Conservation (phyloP, 371 early-diverging fungal species). For the Zopfochytrium polystomum region DNA sequence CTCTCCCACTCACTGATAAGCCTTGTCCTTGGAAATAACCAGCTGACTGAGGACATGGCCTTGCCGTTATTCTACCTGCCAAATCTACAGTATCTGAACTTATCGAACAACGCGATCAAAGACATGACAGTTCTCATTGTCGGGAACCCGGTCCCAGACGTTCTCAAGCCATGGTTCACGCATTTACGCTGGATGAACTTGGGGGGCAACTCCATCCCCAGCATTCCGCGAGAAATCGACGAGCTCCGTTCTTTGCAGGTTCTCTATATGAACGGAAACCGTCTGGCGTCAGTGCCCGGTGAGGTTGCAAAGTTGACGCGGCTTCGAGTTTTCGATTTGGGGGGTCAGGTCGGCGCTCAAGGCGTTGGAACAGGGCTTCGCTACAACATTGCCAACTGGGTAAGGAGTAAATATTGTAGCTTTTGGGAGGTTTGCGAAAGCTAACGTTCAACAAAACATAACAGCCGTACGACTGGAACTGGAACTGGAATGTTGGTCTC, state of each 20-base stretch:
- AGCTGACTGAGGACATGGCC: conserved; percentile 81
- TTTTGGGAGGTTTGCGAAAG: not conserved
- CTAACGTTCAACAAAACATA: too few relatives aligned
- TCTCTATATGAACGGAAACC: conserved; percentile 86
- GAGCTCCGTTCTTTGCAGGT: conserved; percentile 64
- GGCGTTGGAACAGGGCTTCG: conserved; percentile 57
- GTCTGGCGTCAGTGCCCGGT: conserved; percentile 84
- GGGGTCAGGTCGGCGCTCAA: conserved; percentile 63
- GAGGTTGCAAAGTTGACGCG: conserved; percentile 81
- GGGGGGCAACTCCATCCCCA: conserved; percentile 80
- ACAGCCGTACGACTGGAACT: conserved; percentile 87
- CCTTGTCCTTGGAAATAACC: conserved; percentile 77
- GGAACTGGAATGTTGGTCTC: conserved; percentile 85
- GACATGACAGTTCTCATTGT: conserved; percentile 55
- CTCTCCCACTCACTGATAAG: conserved; percentile 58
- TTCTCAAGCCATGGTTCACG: conserved; percentile 24
- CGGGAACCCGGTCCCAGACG: conserved; percentile 17
- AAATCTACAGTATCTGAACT: conserved; percentile 72
- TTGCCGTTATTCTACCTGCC: conserved; percentile 66
- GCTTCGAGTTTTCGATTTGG: conserved; percentile 77
- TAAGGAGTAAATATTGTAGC: conserved; percentile 1
- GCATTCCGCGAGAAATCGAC: conserved; percentile 82
- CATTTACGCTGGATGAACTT: conserved; percentile 66
- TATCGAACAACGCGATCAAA: conserved; percentile 80
- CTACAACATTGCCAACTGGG: conserved; percentile 91